phyloP scores from a whole-genome alignment of 140 eudicot species.

The Oenanthe javanica region DNA sequence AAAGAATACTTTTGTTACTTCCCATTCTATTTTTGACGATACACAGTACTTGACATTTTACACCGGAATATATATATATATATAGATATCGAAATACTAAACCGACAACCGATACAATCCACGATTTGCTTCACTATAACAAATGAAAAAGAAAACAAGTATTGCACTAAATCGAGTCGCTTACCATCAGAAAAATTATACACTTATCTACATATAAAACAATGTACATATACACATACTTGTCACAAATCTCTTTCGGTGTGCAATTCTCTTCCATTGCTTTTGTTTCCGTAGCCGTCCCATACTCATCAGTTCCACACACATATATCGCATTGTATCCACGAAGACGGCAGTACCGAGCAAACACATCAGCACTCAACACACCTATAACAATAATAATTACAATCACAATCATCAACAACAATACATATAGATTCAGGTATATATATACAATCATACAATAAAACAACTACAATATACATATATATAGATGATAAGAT shows the following conservation, averaged over 20 bases:
- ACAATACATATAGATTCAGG: neutral
- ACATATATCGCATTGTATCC: conserved; percentile 71
- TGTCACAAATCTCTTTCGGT: conserved; percentile 83
- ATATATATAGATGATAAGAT: neutral
- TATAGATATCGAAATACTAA: no score
- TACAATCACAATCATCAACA: neutral
- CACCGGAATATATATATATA: no score
- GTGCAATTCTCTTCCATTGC: conserved; percentile 85
- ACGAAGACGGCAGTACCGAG: conserved; percentile 73
- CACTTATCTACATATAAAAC: neutral
- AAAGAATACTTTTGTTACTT: no score
- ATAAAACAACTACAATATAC: neutral
- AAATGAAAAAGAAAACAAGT: neutral
- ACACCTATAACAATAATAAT: conserved; percentile 40
- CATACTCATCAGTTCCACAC: conserved; percentile 97
- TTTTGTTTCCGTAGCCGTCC: conserved; percentile 95
- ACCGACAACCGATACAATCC: neutral
- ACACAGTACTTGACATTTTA: no score
- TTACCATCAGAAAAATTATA: neutral
- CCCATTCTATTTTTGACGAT: no score
- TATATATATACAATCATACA: neutral
- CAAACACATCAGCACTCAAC: conserved; percentile 88
- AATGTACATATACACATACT: conserved; percentile 29
- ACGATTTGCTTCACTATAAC: neutral
- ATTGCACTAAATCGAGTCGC: neutral